phyloP scores from a whole-genome alignment of 768 basidiomycete species.

The Chiua virens region DNA sequence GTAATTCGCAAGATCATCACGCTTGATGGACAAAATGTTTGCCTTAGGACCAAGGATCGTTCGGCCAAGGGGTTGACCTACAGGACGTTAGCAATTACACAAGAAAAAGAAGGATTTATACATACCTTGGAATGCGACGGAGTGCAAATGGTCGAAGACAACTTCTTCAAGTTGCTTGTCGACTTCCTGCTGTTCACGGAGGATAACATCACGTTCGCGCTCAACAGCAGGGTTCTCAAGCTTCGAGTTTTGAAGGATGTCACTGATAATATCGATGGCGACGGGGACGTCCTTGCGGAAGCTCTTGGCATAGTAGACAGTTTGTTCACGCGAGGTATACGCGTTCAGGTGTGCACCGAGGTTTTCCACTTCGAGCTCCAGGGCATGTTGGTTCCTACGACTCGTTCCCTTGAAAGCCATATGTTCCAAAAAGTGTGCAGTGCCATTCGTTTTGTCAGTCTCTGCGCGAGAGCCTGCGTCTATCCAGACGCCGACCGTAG shows the following conservation, averaged over 20 bases:
- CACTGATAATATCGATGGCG: slow-evolving; percentile 95
- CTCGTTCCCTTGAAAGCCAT: slow-evolving; percentile 98
- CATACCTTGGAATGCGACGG: slow-evolving; percentile 93
- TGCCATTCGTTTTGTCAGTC: slow-evolving; percentile 91
- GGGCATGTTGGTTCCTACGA: slow-evolving; percentile 80
- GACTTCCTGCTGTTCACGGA: slow-evolving; percentile 98
- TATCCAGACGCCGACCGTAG: slow-evolving; percentile 99
- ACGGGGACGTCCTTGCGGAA: slow-evolving; percentile 92
- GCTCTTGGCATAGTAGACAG: slow-evolving; percentile 98
- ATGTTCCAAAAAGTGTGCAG: slow-evolving; percentile 98
- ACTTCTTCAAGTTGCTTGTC: slow-evolving; percentile 99
- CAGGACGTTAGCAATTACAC: slow-evolving; percentile 6
- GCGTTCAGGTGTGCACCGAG: slow-evolving; percentile 97
- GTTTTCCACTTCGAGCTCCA: slow-evolving; percentile 98
- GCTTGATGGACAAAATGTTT: slow-evolving; percentile 94
- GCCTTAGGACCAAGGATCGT: slow-evolving; percentile 96
- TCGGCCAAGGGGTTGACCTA: slow-evolving; percentile 92
- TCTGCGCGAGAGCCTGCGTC: slow-evolving; percentile 98
- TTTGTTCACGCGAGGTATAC: slow-evolving; percentile 98
- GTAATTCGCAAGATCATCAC: slow-evolving; percentile 84
- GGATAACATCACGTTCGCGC: slow-evolving; percentile 93
- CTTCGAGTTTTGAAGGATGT: slow-evolving; percentile 97
- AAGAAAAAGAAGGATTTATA: not conserved
- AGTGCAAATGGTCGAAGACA: slow-evolving; percentile 96
- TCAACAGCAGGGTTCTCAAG: slow-evolving; percentile 86